Evolutionary conservation across 1,284 basidiomycete genomes (phyloP).

Genomic region (Cutaneotrichosporon sp.): DNA sequence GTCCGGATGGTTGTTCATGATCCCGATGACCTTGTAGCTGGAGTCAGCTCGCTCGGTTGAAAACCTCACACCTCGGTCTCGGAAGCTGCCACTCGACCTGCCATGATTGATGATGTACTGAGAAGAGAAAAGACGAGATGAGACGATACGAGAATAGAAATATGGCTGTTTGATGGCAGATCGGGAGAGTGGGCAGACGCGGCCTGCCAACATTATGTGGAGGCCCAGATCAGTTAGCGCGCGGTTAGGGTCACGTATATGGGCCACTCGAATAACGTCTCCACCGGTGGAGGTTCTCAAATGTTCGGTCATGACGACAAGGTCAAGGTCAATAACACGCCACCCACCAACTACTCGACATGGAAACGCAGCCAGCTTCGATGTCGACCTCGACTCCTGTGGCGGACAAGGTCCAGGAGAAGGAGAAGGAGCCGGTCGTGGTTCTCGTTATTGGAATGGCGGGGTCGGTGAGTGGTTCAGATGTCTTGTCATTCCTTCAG

Average conservation of each 20-base stretch:
- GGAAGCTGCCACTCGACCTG: background rate
- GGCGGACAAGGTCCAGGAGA: background rate
- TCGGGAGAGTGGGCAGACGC: too few relatives aligned
- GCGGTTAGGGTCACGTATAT: too few relatives aligned
- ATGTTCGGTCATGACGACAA: background rate
- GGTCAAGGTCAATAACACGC: background rate
- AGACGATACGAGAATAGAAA: background rate
- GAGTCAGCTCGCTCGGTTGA: background rate
- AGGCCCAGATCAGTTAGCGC: too few relatives aligned
- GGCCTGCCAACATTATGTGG: too few relatives aligned
- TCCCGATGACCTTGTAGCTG: conserved; percentile 18
- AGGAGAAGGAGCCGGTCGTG: conserved; percentile 65
- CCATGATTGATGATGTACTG: background rate
- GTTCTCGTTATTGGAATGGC: conserved; percentile 72
- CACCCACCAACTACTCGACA: background rate
- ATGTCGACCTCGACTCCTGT: conserved; percentile 2
- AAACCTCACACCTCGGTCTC: conserved; percentile 17
- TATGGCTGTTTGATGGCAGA: too few relatives aligned
- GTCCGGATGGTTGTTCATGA: conserved; percentile 38
- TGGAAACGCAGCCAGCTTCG: background rate
- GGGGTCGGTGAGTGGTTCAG: conserved; percentile 45
- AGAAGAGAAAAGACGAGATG: background rate
- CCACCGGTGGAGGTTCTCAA: conserved; percentile 1
- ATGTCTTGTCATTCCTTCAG: background rate
- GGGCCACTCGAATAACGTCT: background rate